Percentiles rank a stretch among this genome's conserved stretches.
These are phyloP conservation scores for Ambrosia hybrid DNA, from an alignment of 140 eudicot species.

Conservation along the genomic window DNA sequence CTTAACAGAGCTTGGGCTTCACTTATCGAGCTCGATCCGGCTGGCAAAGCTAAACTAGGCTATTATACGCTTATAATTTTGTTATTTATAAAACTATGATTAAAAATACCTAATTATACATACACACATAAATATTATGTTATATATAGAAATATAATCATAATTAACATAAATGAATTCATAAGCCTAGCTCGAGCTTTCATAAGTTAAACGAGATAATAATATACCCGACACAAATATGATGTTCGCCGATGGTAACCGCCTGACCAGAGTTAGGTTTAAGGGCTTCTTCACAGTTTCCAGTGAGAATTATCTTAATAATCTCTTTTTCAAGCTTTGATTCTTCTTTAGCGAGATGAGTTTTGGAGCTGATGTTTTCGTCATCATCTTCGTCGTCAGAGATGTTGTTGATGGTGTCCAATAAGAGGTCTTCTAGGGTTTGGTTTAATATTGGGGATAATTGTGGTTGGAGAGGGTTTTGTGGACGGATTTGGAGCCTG, in stretches of 20 bases:
- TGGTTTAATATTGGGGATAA: conserved; percentile 40
- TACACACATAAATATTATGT: no score
- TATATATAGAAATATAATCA: no score
- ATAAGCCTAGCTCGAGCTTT: no score
- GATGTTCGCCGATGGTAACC: conserved; percentile 74
- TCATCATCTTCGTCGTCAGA: conserved; percentile 42
- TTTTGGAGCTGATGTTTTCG: conserved; percentile 21
- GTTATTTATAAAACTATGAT: no score
- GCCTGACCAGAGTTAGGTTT: conserved; percentile 98
- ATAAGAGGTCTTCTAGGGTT: conserved; percentile 80
- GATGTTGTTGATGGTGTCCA: conserved; percentile 54
- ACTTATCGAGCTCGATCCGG: no score
- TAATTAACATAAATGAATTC: no score
- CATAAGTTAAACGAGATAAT: no score
- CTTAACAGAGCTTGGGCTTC: no score
- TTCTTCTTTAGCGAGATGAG: conserved; percentile 78
- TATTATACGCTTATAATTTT: no score
- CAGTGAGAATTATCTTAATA: conserved; percentile 32
- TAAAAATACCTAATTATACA: no score
- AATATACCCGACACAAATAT: conserved; percentile 82
- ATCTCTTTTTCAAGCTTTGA: conserved; percentile 76
- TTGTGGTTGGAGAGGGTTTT: conserved; percentile 38
- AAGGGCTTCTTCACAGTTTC: conserved; percentile 65
- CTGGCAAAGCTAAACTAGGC: no score
- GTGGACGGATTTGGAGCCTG: conserved; percentile 64